Evolutionary conservation across 495 filamentous ascomycete genomes (phyloP).

Genomic region (Aspergillus hancockii): DNA sequence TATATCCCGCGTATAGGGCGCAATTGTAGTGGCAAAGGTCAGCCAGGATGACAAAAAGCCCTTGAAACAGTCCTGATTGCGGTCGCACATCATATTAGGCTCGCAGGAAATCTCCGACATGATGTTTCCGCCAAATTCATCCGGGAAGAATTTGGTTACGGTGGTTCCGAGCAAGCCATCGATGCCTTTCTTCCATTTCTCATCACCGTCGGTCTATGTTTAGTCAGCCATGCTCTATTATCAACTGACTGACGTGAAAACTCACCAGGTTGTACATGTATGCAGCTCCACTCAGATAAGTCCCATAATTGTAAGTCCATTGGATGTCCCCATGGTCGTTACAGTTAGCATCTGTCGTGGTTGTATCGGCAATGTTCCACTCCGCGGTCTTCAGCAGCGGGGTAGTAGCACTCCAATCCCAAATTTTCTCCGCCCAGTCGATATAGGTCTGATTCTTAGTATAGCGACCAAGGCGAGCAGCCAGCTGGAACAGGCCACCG

Average conservation of each 20-base stretch:
- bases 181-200: slow-evolving; percentile 58
- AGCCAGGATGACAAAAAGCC: slow-evolving; percentile 73
- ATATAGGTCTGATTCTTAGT: slow-evolving; percentile 76
- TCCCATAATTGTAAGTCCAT: slow-evolving; percentile 77
- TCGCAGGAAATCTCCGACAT: slow-evolving; percentile 75
- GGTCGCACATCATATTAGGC: slow-evolving; percentile 60
- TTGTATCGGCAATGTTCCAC: slow-evolving; percentile 68
- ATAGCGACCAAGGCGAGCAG: slow-evolving; percentile 71
- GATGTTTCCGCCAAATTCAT: slow-evolving; percentile 50
- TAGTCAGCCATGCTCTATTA: slow-evolving; percentile 10
- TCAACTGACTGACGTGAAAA: not conserved
- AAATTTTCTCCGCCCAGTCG: slow-evolving; percentile 71
- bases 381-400: slow-evolving; percentile 52
- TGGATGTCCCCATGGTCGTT: slow-evolving; percentile 60
- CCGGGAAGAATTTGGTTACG: slow-evolving; percentile 53
- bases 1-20: slow-evolving; percentile 57
- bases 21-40: slow-evolving; percentile 63
- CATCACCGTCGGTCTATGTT: slow-evolving; percentile 40
- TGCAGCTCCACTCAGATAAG: slow-evolving; percentile 70
- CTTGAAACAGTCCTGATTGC: slow-evolving; percentile 74
- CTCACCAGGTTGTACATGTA: slow-evolving; percentile 74
- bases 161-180: slow-evolving; percentile 57
- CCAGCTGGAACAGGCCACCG: slow-evolving; percentile 79
- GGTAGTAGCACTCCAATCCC: slow-evolving; percentile 63
- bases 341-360: slow-evolving; percentile 58